Percentiles rank a stretch among this genome's conserved stretches.
These are phyloP conservation scores for Trichoderma atroviride DNA, from an alignment of 2,329 filamentous ascomycete genomes.

Conservation along the genomic window DNA sequence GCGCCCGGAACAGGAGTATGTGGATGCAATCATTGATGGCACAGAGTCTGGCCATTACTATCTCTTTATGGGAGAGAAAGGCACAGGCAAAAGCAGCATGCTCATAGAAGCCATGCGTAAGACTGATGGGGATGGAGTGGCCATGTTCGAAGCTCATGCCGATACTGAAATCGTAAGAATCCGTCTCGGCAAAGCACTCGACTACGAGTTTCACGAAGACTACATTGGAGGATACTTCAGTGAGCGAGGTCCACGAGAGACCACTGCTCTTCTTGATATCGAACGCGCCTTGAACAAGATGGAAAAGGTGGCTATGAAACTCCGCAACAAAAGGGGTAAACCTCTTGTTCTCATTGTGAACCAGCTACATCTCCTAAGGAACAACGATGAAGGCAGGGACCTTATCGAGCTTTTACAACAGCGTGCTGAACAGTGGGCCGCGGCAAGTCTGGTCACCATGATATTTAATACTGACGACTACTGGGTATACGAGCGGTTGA, in stretches of 20 bases:
- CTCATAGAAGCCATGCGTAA: conserved; percentile 92
- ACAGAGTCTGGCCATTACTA: conserved; percentile 79
- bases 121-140: conserved; percentile 82
- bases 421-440: conserved; percentile 94
- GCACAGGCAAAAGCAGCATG: conserved; percentile 96
- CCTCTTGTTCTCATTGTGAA: conserved; percentile 95
- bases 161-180: conserved; percentile 95
- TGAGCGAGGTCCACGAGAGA: conserved; percentile 88
- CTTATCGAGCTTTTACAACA: conserved; percentile 94
- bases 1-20: conserved; percentile 76
- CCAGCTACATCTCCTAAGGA: conserved; percentile 84
- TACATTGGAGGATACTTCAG: conserved; percentile 97
- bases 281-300: conserved; percentile 97
- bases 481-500: conserved; percentile 95
- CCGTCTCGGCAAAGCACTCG: conserved; percentile 86
- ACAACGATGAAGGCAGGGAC: conserved; percentile 91
- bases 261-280: conserved; percentile 89
- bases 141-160: conserved; percentile 95
- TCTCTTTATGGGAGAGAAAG: conserved; percentile 91
- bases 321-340: conserved; percentile 61
- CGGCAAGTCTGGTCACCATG: conserved; percentile 84
- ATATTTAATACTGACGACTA: conserved; percentile 98
- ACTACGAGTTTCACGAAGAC: conserved; percentile 97
- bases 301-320: conserved; percentile 85
- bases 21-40: conserved; percentile 83